Base-by-base conservation (phyloP, 2,329 filamentous ascomycete species). In the Thielaviopsis ethacetica region DNA sequence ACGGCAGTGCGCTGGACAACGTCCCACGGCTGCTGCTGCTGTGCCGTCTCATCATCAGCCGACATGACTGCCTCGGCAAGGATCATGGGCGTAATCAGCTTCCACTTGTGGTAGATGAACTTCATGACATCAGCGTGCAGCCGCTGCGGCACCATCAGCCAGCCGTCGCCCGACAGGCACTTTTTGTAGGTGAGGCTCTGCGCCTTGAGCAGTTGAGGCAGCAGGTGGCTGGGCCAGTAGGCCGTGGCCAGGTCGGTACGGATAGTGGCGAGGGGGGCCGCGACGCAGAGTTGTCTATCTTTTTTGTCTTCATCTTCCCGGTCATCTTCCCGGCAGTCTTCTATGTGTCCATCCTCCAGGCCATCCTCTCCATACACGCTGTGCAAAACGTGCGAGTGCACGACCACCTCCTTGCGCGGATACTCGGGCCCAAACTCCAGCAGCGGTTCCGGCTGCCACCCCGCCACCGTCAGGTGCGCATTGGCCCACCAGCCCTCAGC, bases 61-160 rank as follows among this genome's bases (percentile, higher is more conserved):
- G 10, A n/a, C 38, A 15, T 44, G 2, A 44, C 6, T 17, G 21
- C n/a, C 3, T 19, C 17, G n/a, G 5, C n/a, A 1, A 49, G 44
- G 6, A 49, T 10, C 17, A n/a, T 19, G 17, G 44, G 44, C 1
- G 52, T 49, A 9, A 61, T 22, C 30, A 22, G n/a, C 38, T 58
- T 58, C 21, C 58, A 61, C 9, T 52, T 22, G 41, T 61, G 56
- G 24, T 56, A 58, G 10, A 58, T 47, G 19, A 57, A 27, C 12
- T 44, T 54, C 38, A 62, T 54, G 13, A 56, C 41, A 15, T 59
- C 57, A 6, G 57, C 21, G 27, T 62, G 49, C 17, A 56, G 44
- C 1, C 58, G 57, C 27, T 34, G 24, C 4, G 58, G 60, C 7
- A 62, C 38, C 19, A 50, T 52, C 15, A 62, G 24, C 57, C 60